A percentile compares a stretch with the other conserved stretches of the same genome.
These are phyloP conservation scores for Oryza meyeriana DNA, from an alignment of 176 grass and related monocot species.

Conservation along the genomic window DNA sequence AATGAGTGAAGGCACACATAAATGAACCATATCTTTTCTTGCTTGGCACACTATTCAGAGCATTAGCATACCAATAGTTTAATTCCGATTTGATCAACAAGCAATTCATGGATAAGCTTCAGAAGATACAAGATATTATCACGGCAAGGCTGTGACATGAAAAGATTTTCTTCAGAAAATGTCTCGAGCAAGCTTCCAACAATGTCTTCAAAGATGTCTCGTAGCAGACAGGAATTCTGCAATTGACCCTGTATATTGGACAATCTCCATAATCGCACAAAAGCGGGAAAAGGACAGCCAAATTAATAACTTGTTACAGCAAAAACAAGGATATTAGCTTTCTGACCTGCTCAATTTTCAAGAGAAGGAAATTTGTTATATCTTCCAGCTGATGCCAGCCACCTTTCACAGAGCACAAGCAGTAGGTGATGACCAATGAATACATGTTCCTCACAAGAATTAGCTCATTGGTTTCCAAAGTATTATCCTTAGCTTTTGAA, in stretches of 20 bases:
- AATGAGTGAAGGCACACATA: conserved; percentile 14
- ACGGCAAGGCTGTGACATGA: conserved; percentile 75
- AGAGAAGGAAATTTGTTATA: conserved; percentile 75
- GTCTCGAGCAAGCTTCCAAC: conserved; percentile 71
- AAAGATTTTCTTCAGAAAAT: conserved; percentile 76
- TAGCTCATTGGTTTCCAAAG: conserved; percentile 57
- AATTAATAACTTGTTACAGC: conserved; percentile 2
- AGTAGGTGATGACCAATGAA: conserved; percentile 74
- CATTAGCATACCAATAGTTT: conserved; percentile 75
- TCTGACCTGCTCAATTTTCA: conserved; percentile 68
- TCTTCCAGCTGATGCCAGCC: conserved; percentile 95
- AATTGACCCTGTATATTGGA: conserved; percentile 54
- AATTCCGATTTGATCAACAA: conserved; percentile 68
- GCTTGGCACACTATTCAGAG: conserved; percentile 24
- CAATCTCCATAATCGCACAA: conserved; percentile 27
- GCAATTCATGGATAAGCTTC: conserved; percentile 78
- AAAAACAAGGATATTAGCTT: conserved; percentile 7
- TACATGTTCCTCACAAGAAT: conserved; percentile 85
- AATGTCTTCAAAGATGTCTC: conserved; percentile 90
- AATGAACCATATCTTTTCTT: conserved; percentile 7
- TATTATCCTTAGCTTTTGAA: conserved; percentile 24
- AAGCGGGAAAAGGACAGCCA: neutral
- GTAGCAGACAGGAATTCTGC: conserved; percentile 49
- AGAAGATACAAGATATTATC: conserved; percentile 95
- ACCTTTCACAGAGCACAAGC: conserved; percentile 82